Percentiles rank a stretch among this genome's conserved stretches.
Evolutionary conservation across 2,329 filamentous ascomycete genomes (phyloP).

Genomic region (Claviceps maximensis): DNA sequence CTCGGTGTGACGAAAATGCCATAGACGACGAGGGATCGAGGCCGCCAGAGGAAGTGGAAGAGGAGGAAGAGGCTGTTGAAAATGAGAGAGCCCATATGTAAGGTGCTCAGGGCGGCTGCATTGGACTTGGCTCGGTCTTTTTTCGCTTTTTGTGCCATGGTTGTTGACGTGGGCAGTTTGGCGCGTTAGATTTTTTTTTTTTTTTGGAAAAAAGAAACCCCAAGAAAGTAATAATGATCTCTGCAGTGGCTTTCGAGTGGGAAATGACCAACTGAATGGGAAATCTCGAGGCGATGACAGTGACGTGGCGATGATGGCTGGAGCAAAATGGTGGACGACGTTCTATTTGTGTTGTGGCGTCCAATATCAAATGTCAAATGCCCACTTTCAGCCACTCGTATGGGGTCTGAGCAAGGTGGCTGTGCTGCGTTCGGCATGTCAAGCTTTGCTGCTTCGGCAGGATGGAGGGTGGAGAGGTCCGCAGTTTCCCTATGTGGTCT

Average conservation of each 20-base stretch:
- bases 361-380: too few species aligned
- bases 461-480: not conserved
- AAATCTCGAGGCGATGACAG: not conserved
- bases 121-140: conserved; percentile 67
- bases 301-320: too few species aligned
- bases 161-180: not conserved
- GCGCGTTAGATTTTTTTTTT: not conserved
- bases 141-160: conserved; percentile 50
- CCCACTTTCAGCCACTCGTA: not conserved
- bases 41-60: conserved; percentile 51
- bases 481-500: not conserved
- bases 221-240: too few species aligned
- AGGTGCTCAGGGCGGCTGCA: conserved; percentile 59
- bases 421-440: too few species aligned
- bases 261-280: not conserved
- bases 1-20: conserved; percentile 59
- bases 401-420: not conserved
- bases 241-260: not conserved
- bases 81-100: conserved; percentile 61
- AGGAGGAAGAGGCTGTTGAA: conserved; percentile 66
- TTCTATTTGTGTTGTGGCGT: too few species aligned
- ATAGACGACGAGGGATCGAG: conserved; percentile 56
- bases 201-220: not conserved
- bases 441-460: too few species aligned
- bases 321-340: too few species aligned